Percentiles rank a stretch among this genome's conserved stretches.
These are phyloP conservation scores for Monilinia fructicola DNA, from an alignment of 2,329 filamentous ascomycete species.

Conservation along the genomic window DNA sequence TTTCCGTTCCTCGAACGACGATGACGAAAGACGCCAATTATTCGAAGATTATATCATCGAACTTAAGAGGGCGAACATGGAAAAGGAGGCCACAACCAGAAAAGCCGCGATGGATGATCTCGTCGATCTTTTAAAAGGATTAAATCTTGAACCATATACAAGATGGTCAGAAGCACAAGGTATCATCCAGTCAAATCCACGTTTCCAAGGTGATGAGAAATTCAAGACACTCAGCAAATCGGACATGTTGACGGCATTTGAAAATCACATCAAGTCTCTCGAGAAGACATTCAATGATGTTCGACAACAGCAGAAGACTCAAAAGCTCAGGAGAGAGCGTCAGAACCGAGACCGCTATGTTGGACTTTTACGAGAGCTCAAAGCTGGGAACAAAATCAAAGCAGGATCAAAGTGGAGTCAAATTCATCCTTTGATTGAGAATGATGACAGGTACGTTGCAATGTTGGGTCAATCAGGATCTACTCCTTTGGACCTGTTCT, in stretches of 20 bases:
- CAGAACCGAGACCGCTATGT: slow-evolving; percentile 82
- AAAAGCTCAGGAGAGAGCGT: slow-evolving; percentile 77
- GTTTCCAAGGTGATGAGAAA: slow-evolving; percentile 78
- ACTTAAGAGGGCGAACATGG: slow-evolving; percentile 76
- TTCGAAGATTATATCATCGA: slow-evolving; percentile 92
- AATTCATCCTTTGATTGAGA: slow-evolving; percentile 69
- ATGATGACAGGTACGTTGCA: slow-evolving; percentile 78
- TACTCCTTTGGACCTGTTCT: slow-evolving; percentile 87
- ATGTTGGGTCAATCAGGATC: slow-evolving; percentile 85
- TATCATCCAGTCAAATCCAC: slow-evolving; percentile 73
- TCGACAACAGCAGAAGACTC: slow-evolving; percentile 82
- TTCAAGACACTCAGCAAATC: slow-evolving; percentile 83
- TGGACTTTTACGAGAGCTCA: slow-evolving; percentile 71
- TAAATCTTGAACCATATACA: slow-evolving; percentile 89
- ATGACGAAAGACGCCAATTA: slow-evolving; percentile 81
- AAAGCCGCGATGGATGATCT: slow-evolving; percentile 85
- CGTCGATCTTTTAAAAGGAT: slow-evolving; percentile 70
- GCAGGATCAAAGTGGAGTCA: slow-evolving; percentile 89
- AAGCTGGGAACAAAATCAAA: slow-evolving; percentile 76
- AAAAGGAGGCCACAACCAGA: slow-evolving; percentile 69
- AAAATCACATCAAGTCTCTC: slow-evolving; percentile 89
- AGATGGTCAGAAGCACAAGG: slow-evolving; percentile 89
- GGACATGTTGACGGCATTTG: slow-evolving; percentile 89
- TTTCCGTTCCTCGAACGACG: slow-evolving; percentile 86
- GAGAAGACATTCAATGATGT: slow-evolving; percentile 90